Evolutionary conservation across 768 basidiomycete genomes (phyloP).

Genomic region (Sporobolomyces pararoseus): DNA sequence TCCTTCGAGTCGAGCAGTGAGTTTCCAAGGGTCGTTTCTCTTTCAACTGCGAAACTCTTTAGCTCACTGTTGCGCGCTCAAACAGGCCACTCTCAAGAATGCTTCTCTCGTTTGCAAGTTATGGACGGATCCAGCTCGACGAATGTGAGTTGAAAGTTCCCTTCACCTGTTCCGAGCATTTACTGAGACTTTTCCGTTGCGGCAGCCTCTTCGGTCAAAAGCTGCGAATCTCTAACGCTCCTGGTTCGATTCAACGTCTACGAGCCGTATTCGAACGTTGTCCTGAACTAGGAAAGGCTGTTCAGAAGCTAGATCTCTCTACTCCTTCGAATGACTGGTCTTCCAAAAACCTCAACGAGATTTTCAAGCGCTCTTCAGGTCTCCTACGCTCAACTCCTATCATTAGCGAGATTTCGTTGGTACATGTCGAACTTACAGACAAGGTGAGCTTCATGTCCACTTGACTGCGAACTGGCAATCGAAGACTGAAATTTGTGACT

Average conservation of each 20-base stretch:
- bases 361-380: not conserved
- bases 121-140: constrained; percentile 5
- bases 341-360: not conserved
- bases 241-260: not conserved
- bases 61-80: no score
- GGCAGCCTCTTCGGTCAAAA: constrained; percentile 13
- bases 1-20: no score
- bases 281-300: not conserved
- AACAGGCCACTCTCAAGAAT: not conserved
- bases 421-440: constrained; percentile 9
- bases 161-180: not conserved
- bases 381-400: not conserved
- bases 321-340: not conserved
- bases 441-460: not conserved
- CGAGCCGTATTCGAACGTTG: not conserved
- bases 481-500: not conserved
- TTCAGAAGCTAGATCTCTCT: not conserved
- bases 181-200: not conserved
- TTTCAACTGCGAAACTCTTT: no score
- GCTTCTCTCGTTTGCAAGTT: not conserved
- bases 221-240: not conserved
- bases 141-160: constrained; percentile 3
- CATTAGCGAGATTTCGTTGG: constrained; percentile 1
- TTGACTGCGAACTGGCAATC: no score
- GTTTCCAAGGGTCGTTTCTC: no score